phyloP scores from a whole-genome alignment of 2,329 filamentous ascomycete species.

The Trichoderma citrinoviride region DNA sequence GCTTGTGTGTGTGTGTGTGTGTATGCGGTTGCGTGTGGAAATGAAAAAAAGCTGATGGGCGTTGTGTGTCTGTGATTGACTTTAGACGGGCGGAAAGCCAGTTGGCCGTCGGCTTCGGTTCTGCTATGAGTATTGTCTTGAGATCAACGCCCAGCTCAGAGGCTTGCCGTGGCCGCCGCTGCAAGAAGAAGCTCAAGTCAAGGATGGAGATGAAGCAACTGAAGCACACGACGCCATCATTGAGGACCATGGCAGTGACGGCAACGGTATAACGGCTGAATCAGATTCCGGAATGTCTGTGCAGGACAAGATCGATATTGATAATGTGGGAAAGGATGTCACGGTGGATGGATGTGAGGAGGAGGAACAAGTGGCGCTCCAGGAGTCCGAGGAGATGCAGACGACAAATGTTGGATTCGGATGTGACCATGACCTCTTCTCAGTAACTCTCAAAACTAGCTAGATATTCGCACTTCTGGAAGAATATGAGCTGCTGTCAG shows the following conservation, averaged over 20 bases:
- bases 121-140: constrained; percentile 34
- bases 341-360: background rate
- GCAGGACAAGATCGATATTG: background rate
- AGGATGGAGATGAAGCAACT: background rate
- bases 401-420: background rate
- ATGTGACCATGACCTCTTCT: background rate
- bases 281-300: background rate
- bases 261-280: background rate
- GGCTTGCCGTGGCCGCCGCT: constrained; percentile 31
- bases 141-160: constrained; percentile 35
- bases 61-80: no score
- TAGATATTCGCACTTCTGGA: background rate
- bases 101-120: constrained; percentile 37
- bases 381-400: background rate
- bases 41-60: background rate
- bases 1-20: background rate
- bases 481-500: background rate
- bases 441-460: background rate
- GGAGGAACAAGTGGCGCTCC: background rate
- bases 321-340: background rate
- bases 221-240: background rate
- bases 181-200: constrained; percentile 6
- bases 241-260: background rate
- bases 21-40: background rate
- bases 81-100: constrained; percentile 39